phyloP scores from a whole-genome alignment of 1,284 basidiomycete species.

The Trichosporon asahii region DNA sequence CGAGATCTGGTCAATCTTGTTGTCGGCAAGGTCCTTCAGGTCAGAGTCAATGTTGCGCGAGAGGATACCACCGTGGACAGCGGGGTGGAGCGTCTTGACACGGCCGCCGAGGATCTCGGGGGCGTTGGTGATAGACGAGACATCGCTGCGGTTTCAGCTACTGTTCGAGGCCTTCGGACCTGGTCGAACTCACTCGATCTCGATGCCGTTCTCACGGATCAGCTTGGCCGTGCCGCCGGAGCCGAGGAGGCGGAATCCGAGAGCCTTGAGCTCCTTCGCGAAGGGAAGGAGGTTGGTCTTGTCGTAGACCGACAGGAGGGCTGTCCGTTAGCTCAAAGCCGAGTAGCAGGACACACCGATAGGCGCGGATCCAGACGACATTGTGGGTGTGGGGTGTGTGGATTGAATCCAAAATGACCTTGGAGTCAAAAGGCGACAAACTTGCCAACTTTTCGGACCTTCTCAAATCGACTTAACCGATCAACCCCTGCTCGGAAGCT shows the following conservation, averaged over 20 bases:
- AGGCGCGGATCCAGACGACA: slow-evolving; percentile 11
- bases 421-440: background rate
- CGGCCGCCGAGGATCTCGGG: slow-evolving; percentile 99
- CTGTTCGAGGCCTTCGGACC: background rate
- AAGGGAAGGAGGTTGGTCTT: slow-evolving; percentile 88
- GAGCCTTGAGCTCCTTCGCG: slow-evolving; percentile 73
- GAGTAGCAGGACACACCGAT: background rate
- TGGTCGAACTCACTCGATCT: slow-evolving; percentile 68
- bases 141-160: slow-evolving; percentile 65
- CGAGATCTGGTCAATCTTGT: slow-evolving; percentile 82
- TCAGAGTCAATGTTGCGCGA: slow-evolving; percentile 84
- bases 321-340: slow-evolving; percentile 44
- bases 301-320: slow-evolving; percentile 95
- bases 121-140: slow-evolving; percentile 94
- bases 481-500: background rate
- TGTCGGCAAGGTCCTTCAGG: slow-evolving; percentile 72
- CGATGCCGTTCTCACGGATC: slow-evolving; percentile 88
- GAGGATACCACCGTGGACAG: slow-evolving; percentile 94
- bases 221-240: slow-evolving; percentile 97
- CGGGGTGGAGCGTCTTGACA: slow-evolving; percentile 99
- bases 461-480: slow-evolving; percentile 9
- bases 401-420: background rate
- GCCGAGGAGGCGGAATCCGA: slow-evolving; percentile 84
- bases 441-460: slow-evolving; percentile 5
- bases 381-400: background rate